A percentile compares a stretch with the other conserved stretches of the same genome.
phyloP scores from a whole-genome alignment of 1,139 yeast species.

The Geotrichum restrictum region DNA sequence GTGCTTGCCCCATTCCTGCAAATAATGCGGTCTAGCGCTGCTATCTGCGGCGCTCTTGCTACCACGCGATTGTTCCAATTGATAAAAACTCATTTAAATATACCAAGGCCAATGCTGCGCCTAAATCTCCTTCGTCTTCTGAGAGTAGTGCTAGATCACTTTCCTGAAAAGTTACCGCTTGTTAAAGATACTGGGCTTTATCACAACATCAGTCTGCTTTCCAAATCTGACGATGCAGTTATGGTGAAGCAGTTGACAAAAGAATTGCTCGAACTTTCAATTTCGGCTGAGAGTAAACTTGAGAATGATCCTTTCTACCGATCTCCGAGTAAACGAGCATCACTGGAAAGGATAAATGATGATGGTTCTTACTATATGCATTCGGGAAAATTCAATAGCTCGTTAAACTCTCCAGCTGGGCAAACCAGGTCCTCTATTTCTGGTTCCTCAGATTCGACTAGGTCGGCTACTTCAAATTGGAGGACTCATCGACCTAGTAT shows the following conservation, averaged over 20 bases:
- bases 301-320: no score
- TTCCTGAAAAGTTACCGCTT: constrained; percentile 9
- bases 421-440: no score
- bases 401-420: no score
- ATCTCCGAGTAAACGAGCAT: no score
- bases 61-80: constrained; percentile 22
- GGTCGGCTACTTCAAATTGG: background rate
- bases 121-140: constrained; percentile 28
- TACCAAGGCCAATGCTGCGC: constrained; percentile 26
- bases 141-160: constrained; percentile 18
- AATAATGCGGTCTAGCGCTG: constrained; percentile 26
- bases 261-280: constrained; percentile 15
- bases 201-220: background rate
- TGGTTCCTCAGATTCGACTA: no score
- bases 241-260: constrained; percentile 18
- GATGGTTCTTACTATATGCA: no score
- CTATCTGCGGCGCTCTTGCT: constrained; percentile 23
- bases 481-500: background rate
- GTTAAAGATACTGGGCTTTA: constrained; percentile 13
- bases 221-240: constrained; percentile 16
- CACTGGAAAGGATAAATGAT: no score
- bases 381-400: no score
- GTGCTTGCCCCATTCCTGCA: constrained; percentile 28
- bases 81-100: constrained; percentile 24
- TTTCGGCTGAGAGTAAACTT: background rate